A percentile compares a stretch with the other conserved stretches of the same genome.
phyloP scores from a whole-genome alignment of 805 yeast genomes.

The Candida succiphila region DNA sequence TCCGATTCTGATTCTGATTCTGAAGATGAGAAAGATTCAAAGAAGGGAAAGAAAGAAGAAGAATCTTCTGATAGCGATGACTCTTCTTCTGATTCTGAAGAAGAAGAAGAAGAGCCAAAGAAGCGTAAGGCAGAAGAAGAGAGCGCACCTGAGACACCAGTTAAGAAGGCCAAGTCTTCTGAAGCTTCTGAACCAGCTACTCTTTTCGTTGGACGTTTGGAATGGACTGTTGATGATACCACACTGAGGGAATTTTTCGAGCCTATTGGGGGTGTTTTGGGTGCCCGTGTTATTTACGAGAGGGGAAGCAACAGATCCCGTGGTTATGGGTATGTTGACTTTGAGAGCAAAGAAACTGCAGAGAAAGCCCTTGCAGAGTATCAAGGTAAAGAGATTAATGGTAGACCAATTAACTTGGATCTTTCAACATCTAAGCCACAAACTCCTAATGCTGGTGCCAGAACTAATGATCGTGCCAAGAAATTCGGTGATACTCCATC shows the following conservation, averaged over 20 bases:
- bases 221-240: slow-evolving; percentile 95
- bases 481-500: slow-evolving; percentile 86
- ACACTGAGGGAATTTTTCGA: slow-evolving; percentile 88
- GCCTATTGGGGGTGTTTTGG: slow-evolving; percentile 65
- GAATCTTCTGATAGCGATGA: slow-evolving; percentile 13
- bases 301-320: slow-evolving; percentile 87
- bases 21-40: slow-evolving; percentile 14
- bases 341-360: slow-evolving; percentile 66
- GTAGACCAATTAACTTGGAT: slow-evolving; percentile 92
- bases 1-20: slow-evolving; percentile 18
- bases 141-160: slow-evolving; percentile 28
- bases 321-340: slow-evolving; percentile 98
- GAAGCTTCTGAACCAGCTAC: slow-evolving; percentile 49
- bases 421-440: slow-evolving; percentile 79
- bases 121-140: slow-evolving; percentile 33
- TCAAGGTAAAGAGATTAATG: slow-evolving; percentile 95
- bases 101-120: slow-evolving; percentile 16
- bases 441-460: slow-evolving; percentile 34
- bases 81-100: slow-evolving; percentile 8
- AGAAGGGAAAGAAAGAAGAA: slow-evolving; percentile 32
- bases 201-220: slow-evolving; percentile 90
- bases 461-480: slow-evolving; percentile 69
- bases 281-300: slow-evolving; percentile 92
- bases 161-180: slow-evolving; percentile 39
- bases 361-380: slow-evolving; percentile 74